phyloP scores from a whole-genome alignment of 164 flowering plant genomes.

The Dillenia turbinata region DNA sequence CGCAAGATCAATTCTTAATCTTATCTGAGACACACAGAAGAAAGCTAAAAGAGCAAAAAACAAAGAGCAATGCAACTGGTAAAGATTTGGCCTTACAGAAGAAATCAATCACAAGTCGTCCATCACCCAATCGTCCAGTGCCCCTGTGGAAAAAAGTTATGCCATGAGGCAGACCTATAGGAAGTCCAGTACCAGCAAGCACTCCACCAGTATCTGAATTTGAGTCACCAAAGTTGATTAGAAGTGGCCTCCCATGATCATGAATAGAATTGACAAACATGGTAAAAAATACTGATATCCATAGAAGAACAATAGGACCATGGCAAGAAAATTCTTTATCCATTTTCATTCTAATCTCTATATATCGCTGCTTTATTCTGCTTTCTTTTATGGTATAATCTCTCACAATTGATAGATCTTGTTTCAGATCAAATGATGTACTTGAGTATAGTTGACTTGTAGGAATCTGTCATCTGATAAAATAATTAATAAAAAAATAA shows the following conservation, averaged over 20 bases:
- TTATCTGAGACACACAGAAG: not conserved
- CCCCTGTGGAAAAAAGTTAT: slow-evolving; percentile 15
- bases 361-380: no score
- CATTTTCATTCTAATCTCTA: no score
- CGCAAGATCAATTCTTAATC: not conserved
- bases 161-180: slow-evolving; percentile 12
- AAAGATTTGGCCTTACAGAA: slow-evolving; percentile 14
- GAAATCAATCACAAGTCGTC: slow-evolving; percentile 24
- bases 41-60: not conserved
- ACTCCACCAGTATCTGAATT: slow-evolving; percentile 29
- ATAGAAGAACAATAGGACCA: no score
- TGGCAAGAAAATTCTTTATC: no score
- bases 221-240: slow-evolving; percentile 29
- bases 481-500: no score
- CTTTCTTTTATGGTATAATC: no score
- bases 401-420: no score
- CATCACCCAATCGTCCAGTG: slow-evolving; percentile 21
- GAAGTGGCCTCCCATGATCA: not conserved
- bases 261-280: no score
- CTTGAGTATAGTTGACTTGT: no score
- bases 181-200: slow-evolving; percentile 11
- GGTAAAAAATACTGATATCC: no score
- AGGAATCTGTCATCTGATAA: no score
- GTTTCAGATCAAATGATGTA: no score
- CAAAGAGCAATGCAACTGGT: not conserved